Evolutionary conservation across 1,139 yeast species (phyloP).

Genomic region (Kluyveromyces sp.): DNA sequence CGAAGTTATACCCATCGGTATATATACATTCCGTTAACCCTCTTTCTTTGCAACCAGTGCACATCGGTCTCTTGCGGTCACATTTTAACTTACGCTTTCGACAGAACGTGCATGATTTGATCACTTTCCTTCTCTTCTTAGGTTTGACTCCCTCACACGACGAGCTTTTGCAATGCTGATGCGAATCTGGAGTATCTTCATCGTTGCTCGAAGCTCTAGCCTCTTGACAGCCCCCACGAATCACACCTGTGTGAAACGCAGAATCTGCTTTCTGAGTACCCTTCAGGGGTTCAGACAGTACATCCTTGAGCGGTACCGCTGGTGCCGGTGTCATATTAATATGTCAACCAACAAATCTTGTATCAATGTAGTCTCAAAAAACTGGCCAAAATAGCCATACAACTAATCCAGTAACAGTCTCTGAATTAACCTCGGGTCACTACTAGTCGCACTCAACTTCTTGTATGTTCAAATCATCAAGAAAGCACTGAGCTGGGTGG

Average conservation of each 20-base stretch:
- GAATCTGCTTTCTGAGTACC: background rate
- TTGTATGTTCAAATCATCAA: no score
- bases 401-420: no score
- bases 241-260: background rate
- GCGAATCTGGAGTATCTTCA: background rate
- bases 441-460: no score
- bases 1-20: slow-evolving; percentile 18
- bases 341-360: no score
- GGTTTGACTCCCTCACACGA: background rate
- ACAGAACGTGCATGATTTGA: slow-evolving; percentile 30
- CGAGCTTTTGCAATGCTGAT: background rate
- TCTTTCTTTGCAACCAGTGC: slow-evolving; percentile 24
- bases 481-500: no score
- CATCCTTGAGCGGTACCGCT: background rate
- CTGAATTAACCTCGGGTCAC: no score
- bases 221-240: background rate
- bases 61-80: slow-evolving; percentile 25
- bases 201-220: background rate
- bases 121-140: slow-evolving; percentile 21
- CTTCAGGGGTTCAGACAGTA: background rate
- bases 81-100: slow-evolving; percentile 29
- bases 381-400: no score
- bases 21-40: slow-evolving; percentile 23
- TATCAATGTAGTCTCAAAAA: no score
- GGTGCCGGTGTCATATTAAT: background rate